Percentiles rank a stretch among this genome's conserved stretches.
Conservation (phyloP, 148 eudicot species). For the Polygonum aviculare region DNA sequence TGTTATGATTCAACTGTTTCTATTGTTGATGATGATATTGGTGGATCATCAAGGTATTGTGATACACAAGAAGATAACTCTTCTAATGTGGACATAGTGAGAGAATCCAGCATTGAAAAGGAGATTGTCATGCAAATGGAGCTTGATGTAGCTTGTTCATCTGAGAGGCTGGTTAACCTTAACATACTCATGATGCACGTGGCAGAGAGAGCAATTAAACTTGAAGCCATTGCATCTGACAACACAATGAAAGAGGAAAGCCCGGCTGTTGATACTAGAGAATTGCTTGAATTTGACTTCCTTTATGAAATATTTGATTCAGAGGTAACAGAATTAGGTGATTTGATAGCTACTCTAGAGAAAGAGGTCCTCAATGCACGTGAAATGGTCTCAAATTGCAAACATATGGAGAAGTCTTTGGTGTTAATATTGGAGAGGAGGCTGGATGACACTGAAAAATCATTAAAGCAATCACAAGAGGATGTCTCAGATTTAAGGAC, state of each 20-base stretch:
- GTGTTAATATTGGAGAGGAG: slow-evolving; percentile 46
- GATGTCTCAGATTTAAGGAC: slow-evolving; percentile 60
- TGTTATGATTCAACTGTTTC: slow-evolving; percentile 29
- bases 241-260: slow-evolving; percentile 20
- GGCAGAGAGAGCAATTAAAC: slow-evolving; percentile 66
- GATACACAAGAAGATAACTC: slow-evolving; percentile 27
- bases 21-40: slow-evolving; percentile 29
- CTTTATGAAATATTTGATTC: slow-evolving; percentile 66
- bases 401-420: slow-evolving; percentile 34
- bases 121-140: slow-evolving; percentile 47
- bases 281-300: slow-evolving; percentile 66
- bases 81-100: slow-evolving; percentile 33
- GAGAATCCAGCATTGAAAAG: slow-evolving; percentile 28
- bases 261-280: slow-evolving; percentile 27
- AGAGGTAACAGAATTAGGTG: slow-evolving; percentile 51
- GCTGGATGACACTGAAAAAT: slow-evolving; percentile 49
- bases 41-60: slow-evolving; percentile 25
- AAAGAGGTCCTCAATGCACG: slow-evolving; percentile 36
- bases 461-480: slow-evolving; percentile 57
- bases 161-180: slow-evolving; percentile 79
- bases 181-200: slow-evolving; percentile 71
- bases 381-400: slow-evolving; percentile 33
- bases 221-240: slow-evolving; percentile 52
- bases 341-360: slow-evolving; percentile 33
- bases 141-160: slow-evolving; percentile 56